These are phyloP conservation scores for Plectranthus barbatus DNA, from an alignment of 257 asterid genomes.

Conservation along the genomic window DNA sequence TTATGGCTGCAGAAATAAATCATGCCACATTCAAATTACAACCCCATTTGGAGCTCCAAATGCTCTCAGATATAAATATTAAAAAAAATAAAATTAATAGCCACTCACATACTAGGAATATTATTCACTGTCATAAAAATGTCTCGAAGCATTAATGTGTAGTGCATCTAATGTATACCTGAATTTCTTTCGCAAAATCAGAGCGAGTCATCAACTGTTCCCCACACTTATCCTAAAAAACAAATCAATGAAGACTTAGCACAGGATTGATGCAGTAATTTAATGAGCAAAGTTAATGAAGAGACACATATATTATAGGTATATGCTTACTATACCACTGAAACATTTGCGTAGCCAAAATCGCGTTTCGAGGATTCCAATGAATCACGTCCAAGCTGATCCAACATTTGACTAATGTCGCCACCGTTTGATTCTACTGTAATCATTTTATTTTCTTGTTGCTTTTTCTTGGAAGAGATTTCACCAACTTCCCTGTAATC, in stretches of 20 bases:
- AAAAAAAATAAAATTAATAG: background rate
- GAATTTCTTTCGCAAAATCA: constrained; percentile 49
- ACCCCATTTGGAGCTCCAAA: no score
- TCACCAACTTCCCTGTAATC: constrained; percentile 50
- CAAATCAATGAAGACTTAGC: constrained; percentile 12
- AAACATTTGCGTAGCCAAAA: constrained; percentile 20
- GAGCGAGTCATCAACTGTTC: constrained; percentile 52
- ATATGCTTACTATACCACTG: constrained; percentile 28
- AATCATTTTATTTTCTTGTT: constrained; percentile 34
- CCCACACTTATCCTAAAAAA: constrained; percentile 51
- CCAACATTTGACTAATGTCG: constrained; percentile 29
- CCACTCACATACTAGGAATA: constrained; percentile 1
- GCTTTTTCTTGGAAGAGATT: constrained; percentile 25
- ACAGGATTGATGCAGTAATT: background rate
- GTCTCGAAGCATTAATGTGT: constrained; percentile 7
- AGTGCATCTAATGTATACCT: constrained; percentile 38
- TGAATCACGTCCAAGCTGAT: constrained; percentile 29
- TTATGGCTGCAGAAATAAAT: background rate
- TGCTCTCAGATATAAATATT: no score
- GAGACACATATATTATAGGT: background rate
- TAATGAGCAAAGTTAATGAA: background rate
- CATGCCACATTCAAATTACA: background rate
- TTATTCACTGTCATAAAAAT: background rate
- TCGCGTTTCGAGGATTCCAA: constrained; percentile 35
- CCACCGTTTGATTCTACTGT: constrained; percentile 22